Conservation (phyloP, 331 rosid genomes). For the Ulmus americana region DNA sequence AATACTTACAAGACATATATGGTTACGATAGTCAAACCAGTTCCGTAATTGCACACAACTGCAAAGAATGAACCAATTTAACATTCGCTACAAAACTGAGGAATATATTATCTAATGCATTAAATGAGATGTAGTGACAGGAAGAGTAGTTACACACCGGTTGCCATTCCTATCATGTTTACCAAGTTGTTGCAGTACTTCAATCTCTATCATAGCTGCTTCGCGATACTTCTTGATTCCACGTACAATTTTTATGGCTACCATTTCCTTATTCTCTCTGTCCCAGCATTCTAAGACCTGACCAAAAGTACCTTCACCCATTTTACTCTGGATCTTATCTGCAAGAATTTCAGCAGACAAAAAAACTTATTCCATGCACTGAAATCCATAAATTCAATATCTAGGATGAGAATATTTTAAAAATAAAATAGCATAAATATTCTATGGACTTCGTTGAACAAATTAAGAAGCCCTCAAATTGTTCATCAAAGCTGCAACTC, state of each 20-base stretch:
- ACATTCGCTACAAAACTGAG: slow-evolving; percentile 37
- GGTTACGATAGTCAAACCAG: slow-evolving; percentile 99
- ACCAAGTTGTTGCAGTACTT: slow-evolving; percentile 83
- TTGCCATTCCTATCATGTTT: slow-evolving; percentile 84
- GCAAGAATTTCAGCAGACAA: slow-evolving; percentile 9
- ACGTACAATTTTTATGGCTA: slow-evolving; percentile 89
- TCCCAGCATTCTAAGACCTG: slow-evolving; percentile 99
- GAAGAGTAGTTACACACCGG: slow-evolving; percentile 49
- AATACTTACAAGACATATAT: slow-evolving; percentile 99
- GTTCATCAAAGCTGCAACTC: not conserved
- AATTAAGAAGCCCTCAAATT: not conserved
- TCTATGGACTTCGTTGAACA: not conserved
- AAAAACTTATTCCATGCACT: not conserved
- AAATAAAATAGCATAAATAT: not conserved
- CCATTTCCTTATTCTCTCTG: slow-evolving; percentile 82
- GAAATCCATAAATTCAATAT: not conserved
- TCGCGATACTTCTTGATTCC: slow-evolving; percentile 83
- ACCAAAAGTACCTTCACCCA: slow-evolving; percentile 99
- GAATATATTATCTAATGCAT: slow-evolving; percentile 12
- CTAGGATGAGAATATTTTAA: not conserved
- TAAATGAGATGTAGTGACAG: not conserved
- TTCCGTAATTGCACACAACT: slow-evolving; percentile 99
- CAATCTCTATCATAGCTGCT: slow-evolving; percentile 96
- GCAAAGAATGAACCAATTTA: slow-evolving; percentile 94
- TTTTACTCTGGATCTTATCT: slow-evolving; percentile 82